Evolutionary conservation across 163 green algal genomes (phyloP).

Genomic region (Prototheca cutis): DNA sequence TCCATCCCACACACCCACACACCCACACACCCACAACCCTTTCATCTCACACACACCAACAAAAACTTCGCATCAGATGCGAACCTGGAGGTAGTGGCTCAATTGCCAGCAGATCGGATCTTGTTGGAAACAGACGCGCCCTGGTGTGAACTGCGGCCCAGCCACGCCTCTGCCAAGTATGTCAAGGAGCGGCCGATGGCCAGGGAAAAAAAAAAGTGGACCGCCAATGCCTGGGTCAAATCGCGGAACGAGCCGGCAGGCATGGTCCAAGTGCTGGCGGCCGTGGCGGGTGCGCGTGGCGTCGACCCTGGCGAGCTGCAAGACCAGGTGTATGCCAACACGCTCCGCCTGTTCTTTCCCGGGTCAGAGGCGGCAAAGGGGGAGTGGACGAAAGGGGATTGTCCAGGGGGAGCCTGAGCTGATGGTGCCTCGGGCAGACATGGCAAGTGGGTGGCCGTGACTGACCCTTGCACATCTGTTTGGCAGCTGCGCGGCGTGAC

Average conservation of each 20-base stretch:
- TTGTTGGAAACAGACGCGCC: slow-evolving; percentile 78
- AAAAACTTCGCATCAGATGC: too few species aligned
- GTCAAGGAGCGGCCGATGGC: slow-evolving; percentile 26
- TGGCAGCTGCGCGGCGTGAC: too few species aligned
- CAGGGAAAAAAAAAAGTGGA: slow-evolving; percentile 70
- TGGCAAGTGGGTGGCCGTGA: too few species aligned
- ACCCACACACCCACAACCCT: too few species aligned
- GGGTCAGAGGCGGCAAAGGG: too few species aligned
- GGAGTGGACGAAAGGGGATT: too few species aligned
- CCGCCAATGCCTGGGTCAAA: slow-evolving; percentile 53
- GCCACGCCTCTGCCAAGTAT: slow-evolving; percentile 37
- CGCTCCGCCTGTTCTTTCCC: slow-evolving; percentile 8
- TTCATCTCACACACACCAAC: too few species aligned
- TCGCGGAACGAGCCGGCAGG: slow-evolving; percentile 76
- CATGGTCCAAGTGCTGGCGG: slow-evolving; percentile 60
- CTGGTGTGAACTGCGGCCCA: slow-evolving; percentile 63
- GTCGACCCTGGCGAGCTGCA: neutral
- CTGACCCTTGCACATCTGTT: too few species aligned
- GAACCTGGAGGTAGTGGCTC: slow-evolving; percentile 56
- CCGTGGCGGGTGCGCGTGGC: slow-evolving; percentile 39
- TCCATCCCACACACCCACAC: too few species aligned
- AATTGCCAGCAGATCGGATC: slow-evolving; percentile 57
- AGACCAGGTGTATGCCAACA: neutral
- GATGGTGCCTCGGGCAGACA: too few species aligned
- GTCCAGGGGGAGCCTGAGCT: too few species aligned